Evolutionary conservation across 805 yeast species (phyloP).

Genomic region (Blastobotrys mokoenaii): DNA sequence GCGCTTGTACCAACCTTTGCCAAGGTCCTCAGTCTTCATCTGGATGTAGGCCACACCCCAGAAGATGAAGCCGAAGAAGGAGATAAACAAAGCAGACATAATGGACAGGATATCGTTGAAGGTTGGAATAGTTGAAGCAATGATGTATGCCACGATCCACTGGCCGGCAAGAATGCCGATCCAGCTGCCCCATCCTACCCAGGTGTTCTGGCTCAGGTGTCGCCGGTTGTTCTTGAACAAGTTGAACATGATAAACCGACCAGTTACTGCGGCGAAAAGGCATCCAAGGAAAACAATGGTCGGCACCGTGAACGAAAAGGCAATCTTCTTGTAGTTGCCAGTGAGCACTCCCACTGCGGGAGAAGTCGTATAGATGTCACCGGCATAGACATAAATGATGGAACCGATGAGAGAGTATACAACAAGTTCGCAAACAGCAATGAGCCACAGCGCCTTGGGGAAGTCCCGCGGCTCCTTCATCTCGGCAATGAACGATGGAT

Average conservation of each 20-base stretch:
- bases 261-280: conserved; percentile 45
- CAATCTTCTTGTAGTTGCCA: conserved; percentile 41
- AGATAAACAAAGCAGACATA: conserved; percentile 55
- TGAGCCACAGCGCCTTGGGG: conserved; percentile 45
- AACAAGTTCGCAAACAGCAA: conserved; percentile 42
- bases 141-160: conserved; percentile 48
- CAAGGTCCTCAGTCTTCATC: conserved; percentile 30
- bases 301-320: conserved; percentile 53
- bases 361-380: conserved; percentile 42
- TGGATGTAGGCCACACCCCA: conserved; percentile 54
- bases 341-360: conserved; percentile 51
- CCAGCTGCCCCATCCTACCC: conserved; percentile 48
- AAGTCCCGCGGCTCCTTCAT: conserved; percentile 52
- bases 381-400: conserved; percentile 50
- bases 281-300: conserved; percentile 50
- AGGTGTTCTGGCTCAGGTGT: conserved; percentile 42
- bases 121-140: conserved; percentile 57
- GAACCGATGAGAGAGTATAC: conserved; percentile 47
- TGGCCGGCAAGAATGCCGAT: conserved; percentile 32
- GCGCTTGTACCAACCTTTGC: conserved; percentile 23
- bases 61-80: conserved; percentile 58
- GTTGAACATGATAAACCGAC: conserved; percentile 42
- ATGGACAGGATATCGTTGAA: conserved; percentile 48
- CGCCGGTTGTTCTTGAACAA: conserved; percentile 34
- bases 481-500: conserved; percentile 53